Base-by-base conservation (phyloP, 768 basidiomycete genomes). In the Collybia mongolica region DNA sequence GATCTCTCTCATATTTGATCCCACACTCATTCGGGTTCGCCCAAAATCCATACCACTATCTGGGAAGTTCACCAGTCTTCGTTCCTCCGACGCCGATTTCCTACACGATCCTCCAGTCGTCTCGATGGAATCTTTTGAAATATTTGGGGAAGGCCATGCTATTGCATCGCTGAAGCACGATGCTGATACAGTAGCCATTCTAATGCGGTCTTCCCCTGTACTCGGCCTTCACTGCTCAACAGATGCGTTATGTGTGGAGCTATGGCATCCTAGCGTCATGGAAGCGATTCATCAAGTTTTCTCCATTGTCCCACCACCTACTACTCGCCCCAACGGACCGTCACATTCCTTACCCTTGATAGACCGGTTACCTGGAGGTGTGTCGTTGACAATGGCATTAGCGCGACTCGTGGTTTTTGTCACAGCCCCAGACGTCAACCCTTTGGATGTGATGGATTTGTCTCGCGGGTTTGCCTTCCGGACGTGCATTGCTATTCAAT, bases 361-460 rank as follows among this genome's bases (percentile, higher is more conserved):
- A 26, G 70, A 73, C 44, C 56, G 63, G 26, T 65, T 88, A 18
- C 82, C 83, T 2, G 62, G 72, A 9, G 89, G 90, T 1, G 54
- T 86, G 24, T 72, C 76, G 5, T 57, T 76, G 19, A 79, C 83
- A 23, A 18, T 86, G 28, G 76, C 88, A 0, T 54, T 94, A 39
- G 79, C 75, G 1, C 79, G 80, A 29, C 69, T 88, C 40, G 81
- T 84, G 22, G 60, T 89, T 8, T 83, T 90, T 49, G 62, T 93
- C 44, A 88, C 90, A 6, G 81, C 86, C n/a, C 79, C 79, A 29
- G 94, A 96, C 63, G 75, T 93, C 47, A 91, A 91, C 54, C 90
- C 90, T 0, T 67, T 74, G 0, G 87, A 87, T 47, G 76, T 78
- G 35, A 65, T 80, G 48, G 81, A 81, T 39, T 71, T 90, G 11